A percentile compares a stretch with the other conserved stretches of the same genome.
These are phyloP conservation scores for Starmerella kuoi DNA, from an alignment of 805 yeast species.

Conservation along the genomic window DNA sequence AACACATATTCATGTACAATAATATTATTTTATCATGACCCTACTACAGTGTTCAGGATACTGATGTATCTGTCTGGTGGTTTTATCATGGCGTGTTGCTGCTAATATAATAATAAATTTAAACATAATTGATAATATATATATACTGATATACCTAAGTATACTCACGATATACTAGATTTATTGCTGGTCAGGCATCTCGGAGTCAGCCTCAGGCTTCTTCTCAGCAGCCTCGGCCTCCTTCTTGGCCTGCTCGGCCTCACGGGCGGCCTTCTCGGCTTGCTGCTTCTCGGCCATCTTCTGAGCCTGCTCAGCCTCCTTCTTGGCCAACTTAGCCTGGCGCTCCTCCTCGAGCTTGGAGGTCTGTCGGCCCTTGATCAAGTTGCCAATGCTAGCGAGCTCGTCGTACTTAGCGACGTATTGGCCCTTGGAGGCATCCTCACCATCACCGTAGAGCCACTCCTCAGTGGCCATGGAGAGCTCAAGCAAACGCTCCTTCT, in stretches of 20 bases:
- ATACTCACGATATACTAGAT: neutral
- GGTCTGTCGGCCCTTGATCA: slow-evolving; percentile 87
- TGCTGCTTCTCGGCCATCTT: slow-evolving; percentile 74
- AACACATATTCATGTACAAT: too few species aligned
- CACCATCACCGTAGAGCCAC: slow-evolving; percentile 97
- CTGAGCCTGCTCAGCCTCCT: slow-evolving; percentile 75
- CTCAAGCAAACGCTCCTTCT: slow-evolving; percentile 64
- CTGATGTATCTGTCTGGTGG: too few species aligned
- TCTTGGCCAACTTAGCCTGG: slow-evolving; percentile 74
- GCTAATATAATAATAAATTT: too few species aligned
- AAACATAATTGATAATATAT: too few species aligned
- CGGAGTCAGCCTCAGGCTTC: slow-evolving; percentile 24
- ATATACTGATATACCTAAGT: too few species aligned
- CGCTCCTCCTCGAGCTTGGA: slow-evolving; percentile 92
- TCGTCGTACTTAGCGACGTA: slow-evolving; percentile 97
- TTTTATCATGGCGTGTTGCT: too few species aligned
- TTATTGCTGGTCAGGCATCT: slow-evolving; percentile 19
- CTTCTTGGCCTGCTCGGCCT: slow-evolving; percentile 29
- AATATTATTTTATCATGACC: too few species aligned
- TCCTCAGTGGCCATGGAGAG: slow-evolving; percentile 82
- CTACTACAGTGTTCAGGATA: too few species aligned
- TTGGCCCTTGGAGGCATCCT: slow-evolving; percentile 89
- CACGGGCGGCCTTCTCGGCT: slow-evolving; percentile 56
- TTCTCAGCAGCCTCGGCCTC: slow-evolving; percentile 31
- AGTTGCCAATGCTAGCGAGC: slow-evolving; percentile 85